A percentile compares a stretch with the other conserved stretches of the same genome.
phyloP scores from a whole-genome alignment of 2,329 filamentous ascomycete species.

The Sporothrix mexicana region DNA sequence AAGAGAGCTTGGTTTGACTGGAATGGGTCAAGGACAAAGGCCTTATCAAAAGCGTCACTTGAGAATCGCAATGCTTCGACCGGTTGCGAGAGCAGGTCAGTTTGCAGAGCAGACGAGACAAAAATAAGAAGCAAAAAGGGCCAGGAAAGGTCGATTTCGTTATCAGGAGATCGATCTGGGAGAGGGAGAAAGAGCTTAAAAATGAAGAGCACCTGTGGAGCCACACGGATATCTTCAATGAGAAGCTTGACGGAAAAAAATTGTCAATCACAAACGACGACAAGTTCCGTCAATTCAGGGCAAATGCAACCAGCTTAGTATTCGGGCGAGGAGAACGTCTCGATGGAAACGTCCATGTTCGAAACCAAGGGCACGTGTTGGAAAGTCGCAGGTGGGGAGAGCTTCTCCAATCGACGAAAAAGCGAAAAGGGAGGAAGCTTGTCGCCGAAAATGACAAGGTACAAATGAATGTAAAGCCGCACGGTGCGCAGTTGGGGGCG shows the following conservation, averaged over 20 bases:
- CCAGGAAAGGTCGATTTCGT: not conserved
- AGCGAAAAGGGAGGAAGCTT: not conserved
- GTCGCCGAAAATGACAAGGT: not conserved
- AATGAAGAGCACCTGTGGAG: not conserved
- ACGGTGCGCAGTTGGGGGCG: not conserved
- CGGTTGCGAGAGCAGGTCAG: not conserved
- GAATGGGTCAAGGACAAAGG: not conserved
- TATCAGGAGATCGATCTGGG: not conserved
- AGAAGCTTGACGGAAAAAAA: not conserved
- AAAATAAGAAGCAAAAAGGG: not conserved
- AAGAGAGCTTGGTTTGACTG: not conserved
- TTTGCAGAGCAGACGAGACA: not conserved
- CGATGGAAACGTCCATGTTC: slow-evolving; percentile 36
- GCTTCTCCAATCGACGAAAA: not conserved
- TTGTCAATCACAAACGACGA: slow-evolving; percentile 10
- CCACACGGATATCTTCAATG: not conserved
- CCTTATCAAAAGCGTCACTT: not conserved
- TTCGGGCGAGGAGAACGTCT: slow-evolving; percentile 29
- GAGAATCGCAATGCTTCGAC: no score
- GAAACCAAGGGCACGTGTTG: slow-evolving; percentile 28
- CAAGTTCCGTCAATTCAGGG: slow-evolving; percentile 18
- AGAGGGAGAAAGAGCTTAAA: not conserved
- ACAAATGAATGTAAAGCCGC: slow-evolving; percentile 8
- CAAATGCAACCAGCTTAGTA: slow-evolving; percentile 29
- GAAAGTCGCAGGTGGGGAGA: not conserved